Conservation (phyloP, 2,329 filamentous ascomycete genomes). For the Berkeleyomyces rouxiae region DNA sequence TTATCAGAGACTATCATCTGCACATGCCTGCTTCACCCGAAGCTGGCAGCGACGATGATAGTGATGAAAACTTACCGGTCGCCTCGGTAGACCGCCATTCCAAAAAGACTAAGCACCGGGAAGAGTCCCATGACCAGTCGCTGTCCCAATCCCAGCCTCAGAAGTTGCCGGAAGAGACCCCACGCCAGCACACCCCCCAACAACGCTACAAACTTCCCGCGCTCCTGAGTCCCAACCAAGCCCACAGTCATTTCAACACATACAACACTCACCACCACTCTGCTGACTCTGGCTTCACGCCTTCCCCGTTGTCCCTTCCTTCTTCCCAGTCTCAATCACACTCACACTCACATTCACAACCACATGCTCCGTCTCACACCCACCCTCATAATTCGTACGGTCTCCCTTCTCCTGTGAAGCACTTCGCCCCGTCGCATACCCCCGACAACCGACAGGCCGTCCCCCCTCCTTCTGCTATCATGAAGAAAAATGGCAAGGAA, state of each 20-base stretch:
- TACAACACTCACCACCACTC: background rate
- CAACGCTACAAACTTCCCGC: conserved; percentile 7
- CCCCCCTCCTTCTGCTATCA: background rate
- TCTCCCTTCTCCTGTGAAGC: conserved; percentile 2
- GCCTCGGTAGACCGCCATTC: background rate
- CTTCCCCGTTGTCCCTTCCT: background rate
- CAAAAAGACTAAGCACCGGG: background rate
- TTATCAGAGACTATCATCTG: conserved; percentile 23
- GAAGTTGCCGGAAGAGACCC: background rate
- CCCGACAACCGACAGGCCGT: conserved; percentile 15
- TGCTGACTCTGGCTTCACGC: background rate
- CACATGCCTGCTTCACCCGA: conserved; percentile 15
- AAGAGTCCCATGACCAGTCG: background rate
- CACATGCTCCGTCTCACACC: background rate
- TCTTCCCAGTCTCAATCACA: background rate
- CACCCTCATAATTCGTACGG: background rate
- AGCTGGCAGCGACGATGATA: conserved; percentile 12
- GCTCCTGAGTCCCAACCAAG: background rate
- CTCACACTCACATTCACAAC: background rate
- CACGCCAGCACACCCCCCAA: background rate
- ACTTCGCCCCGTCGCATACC: conserved; percentile 6
- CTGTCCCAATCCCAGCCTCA: background rate
- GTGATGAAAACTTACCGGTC: background rate
- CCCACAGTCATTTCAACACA: background rate
- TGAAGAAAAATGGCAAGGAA: background rate